These are phyloP conservation scores for Didymosphaeria variabile DNA, from an alignment of 2,329 filamentous ascomycete genomes.

Conservation along the genomic window DNA sequence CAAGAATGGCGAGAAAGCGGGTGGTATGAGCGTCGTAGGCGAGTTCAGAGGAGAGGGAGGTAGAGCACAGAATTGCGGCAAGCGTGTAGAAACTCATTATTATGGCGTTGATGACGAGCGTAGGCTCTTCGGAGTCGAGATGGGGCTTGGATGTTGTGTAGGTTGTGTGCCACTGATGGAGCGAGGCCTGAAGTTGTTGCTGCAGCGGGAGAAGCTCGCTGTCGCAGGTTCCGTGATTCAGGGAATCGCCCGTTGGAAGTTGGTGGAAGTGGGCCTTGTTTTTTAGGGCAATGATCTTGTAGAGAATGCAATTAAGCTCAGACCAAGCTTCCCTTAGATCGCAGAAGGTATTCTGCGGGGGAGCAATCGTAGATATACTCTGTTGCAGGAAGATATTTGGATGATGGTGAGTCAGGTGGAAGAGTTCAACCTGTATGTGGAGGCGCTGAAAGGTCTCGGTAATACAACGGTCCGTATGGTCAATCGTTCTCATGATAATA, in stretches of 20 bases:
- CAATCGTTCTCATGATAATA: slow-evolving; percentile 22
- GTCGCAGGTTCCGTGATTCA: not conserved
- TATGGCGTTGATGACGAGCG: slow-evolving; percentile 11
- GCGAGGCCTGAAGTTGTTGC: not conserved
- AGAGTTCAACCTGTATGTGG: slow-evolving; percentile 20
- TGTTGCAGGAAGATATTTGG: slow-evolving; percentile 5
- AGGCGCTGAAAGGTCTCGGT: slow-evolving; percentile 51
- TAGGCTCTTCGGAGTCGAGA: slow-evolving; percentile 6
- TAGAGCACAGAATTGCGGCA: slow-evolving; percentile 16
- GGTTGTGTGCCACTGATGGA: not conserved
- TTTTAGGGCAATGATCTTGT: slow-evolving; percentile 12
- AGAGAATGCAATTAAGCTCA: slow-evolving; percentile 10
- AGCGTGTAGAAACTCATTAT: slow-evolving; percentile 17
- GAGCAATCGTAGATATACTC: not conserved
- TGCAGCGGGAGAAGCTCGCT: not conserved
- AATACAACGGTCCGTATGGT: slow-evolving; percentile 55
- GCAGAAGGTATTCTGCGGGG: not conserved
- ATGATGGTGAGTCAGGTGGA: slow-evolving; percentile 15
- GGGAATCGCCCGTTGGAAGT: not conserved
- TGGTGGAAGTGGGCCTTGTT: not conserved
- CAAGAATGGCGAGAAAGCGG: slow-evolving; percentile 9
- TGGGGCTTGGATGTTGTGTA: slow-evolving; percentile 1
- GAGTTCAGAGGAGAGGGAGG: slow-evolving; percentile 10
- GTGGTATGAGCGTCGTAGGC: slow-evolving; percentile 28
- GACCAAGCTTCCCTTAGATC: slow-evolving; percentile 16